These are phyloP conservation scores for Pythium diclinum DNA, from an alignment of 352 stramenopile genomes.

Conservation along the genomic window DNA sequence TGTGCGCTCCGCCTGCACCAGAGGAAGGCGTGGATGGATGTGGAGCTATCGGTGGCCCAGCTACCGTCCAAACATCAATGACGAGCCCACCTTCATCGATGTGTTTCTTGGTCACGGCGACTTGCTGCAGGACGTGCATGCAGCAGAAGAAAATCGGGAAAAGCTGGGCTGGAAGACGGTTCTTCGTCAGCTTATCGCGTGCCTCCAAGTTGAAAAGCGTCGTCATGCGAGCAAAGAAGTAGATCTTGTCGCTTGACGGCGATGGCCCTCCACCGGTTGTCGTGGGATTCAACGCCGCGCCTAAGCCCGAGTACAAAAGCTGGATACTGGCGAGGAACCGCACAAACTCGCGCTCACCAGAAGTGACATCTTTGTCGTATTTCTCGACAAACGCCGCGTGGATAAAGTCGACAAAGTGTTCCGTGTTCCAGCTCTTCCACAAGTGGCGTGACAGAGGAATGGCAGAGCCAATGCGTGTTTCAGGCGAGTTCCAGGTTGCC, in stretches of 20 bases:
- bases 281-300: not conserved
- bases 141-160: conserved; percentile 39
- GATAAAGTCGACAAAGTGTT: conserved; percentile 35
- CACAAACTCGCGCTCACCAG: conserved; percentile 34
- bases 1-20: not conserved
- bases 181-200: conserved; percentile 13
- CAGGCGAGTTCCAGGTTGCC: not conserved
- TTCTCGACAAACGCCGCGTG: conserved; percentile 32
- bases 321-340: conserved; percentile 42
- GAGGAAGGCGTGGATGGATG: conserved; percentile 2
- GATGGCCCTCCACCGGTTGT: conserved; percentile 2
- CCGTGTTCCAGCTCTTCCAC: conserved; percentile 26
- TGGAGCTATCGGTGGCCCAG: not conserved
- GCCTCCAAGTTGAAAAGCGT: conserved; percentile 24
- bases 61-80: conserved; percentile 27
- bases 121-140: conserved; percentile 37
- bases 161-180: conserved; percentile 18
- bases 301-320: conserved; percentile 23
- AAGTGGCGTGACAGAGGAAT: conserved; percentile 10
- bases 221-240: conserved; percentile 32
- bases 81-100: conserved; percentile 31
- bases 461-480: not conserved
- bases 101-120: conserved; percentile 31
- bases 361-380: conserved; percentile 21
- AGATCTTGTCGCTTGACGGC: conserved; percentile 17